These are phyloP conservation scores for Diaporthe vexans DNA, from an alignment of 2,329 filamentous ascomycete genomes.

Conservation along the genomic window DNA sequence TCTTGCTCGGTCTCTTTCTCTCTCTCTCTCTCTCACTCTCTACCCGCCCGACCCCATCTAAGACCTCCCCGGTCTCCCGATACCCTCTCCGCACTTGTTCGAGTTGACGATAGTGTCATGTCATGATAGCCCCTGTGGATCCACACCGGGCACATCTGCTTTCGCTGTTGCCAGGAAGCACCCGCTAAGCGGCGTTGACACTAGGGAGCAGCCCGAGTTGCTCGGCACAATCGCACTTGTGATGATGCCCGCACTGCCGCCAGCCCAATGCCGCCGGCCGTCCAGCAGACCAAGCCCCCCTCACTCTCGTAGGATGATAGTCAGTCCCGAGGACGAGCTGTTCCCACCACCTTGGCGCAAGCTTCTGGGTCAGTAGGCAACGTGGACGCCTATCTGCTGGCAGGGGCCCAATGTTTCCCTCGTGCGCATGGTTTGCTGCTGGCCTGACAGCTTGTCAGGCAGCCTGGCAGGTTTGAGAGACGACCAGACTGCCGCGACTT, in stretches of 20 bases:
- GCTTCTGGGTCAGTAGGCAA: slow-evolving; percentile 17
- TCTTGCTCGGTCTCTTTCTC: too few species aligned
- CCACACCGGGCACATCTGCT: slow-evolving; percentile 31
- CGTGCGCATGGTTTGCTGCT: not conserved
- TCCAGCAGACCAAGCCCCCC: not conserved
- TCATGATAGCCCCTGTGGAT: not conserved
- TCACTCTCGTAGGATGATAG: not conserved
- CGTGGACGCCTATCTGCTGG: slow-evolving; percentile 16
- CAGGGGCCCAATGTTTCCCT: slow-evolving; percentile 3
- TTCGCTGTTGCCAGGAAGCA: not conserved
- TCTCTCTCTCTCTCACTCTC: not conserved
- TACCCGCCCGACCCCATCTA: slow-evolving; percentile 9
- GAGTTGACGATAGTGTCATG: slow-evolving; percentile 33
- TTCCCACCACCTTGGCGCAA: slow-evolving; percentile 23
- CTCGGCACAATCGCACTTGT: slow-evolving; percentile 11
- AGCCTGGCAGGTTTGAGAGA: not conserved
- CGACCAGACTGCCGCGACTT: slow-evolving; percentile 7
- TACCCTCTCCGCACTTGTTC: slow-evolving; percentile 13
- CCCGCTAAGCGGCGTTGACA: slow-evolving; percentile 16
- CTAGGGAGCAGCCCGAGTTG: not conserved
- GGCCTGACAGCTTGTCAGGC: not conserved
- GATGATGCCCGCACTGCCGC: slow-evolving; percentile 15
- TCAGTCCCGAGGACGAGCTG: slow-evolving; percentile 4
- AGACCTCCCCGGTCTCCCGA: not conserved
- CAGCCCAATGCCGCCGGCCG: slow-evolving; percentile 1